Evolutionary conservation across 148 eudicot species (phyloP), one percentile per base, ranked within the genome.

Genomic region (Silene conica): DNA sequence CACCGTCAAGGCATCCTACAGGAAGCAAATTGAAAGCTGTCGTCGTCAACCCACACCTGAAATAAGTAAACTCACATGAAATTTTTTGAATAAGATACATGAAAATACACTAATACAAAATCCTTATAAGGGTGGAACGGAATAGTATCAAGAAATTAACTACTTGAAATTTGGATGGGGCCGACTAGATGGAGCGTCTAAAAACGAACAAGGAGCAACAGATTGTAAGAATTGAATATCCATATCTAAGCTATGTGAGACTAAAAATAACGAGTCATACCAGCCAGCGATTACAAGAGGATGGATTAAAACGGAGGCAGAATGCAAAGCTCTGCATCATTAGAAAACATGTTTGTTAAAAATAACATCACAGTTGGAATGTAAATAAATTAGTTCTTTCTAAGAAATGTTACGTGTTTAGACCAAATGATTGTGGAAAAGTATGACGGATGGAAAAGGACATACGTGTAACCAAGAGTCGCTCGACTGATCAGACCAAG

Each of bases 271-370:
- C 19, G 45, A 60, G 67, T n/a, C 63, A 84, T 81, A 96, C 99
- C 99, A 96, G 89, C 99, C 99, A 64, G 99, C 96, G 74, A 96
- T 96, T 41, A 96, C 96, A 71, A 96, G 94, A 14, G 99, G 99
- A 80, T 96, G 97, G 74, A 96, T 80, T 64, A 89, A 77, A 75
- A 96, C 91, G 3, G 89, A 80, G 55, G 94, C 88, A 75, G 94
- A 92, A 82, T 96, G 97, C 91, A 92, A 84, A n/a, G 89, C 81
- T 78, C 99, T 92, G 87, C 84, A 82, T 73, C 31, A 74, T 58
- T 22, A 78, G 46, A 71, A 15, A 71, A 31, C 38, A 57, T 57
- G 9, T 19, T 23, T n/a, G 59, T 6, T 25, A 34, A 34, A n/a
- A 43, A 63, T 28, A 63, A 11, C 21, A 25, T 34, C 43, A 46